phyloP scores from a whole-genome alignment of 2,329 filamentous ascomycete species.

The Septoria linicola region DNA sequence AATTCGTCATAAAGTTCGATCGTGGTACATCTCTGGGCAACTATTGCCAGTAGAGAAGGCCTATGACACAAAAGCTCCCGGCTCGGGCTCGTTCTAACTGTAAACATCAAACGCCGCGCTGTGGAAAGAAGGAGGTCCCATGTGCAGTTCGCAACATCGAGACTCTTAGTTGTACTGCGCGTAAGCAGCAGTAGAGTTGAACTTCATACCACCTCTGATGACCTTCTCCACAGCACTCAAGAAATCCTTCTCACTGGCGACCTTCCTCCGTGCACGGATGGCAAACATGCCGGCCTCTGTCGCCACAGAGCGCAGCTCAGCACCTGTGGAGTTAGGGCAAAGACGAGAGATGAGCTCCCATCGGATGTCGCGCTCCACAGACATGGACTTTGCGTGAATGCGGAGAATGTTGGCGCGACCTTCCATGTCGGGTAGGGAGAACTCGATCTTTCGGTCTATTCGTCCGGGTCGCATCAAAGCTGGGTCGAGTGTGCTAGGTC shows the following conservation, averaged over 20 bases:
- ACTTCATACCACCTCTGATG: conserved; percentile 98
- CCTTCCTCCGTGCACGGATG: conserved; percentile 90
- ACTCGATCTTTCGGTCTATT: conserved; percentile 99
- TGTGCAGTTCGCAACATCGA: not conserved
- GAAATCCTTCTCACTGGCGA: conserved; percentile 98
- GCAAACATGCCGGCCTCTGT: conserved; percentile 99
- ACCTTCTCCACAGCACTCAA: conserved; percentile 98
- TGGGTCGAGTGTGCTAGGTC: conserved; percentile 92
- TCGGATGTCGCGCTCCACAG: conserved; percentile 94
- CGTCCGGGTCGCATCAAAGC: conserved; percentile 94
- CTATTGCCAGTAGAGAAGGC: not conserved
- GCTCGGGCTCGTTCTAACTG: conserved; percentile 14
- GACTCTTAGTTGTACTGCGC: conserved; percentile 91
- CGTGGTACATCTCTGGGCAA: conserved; percentile 1
- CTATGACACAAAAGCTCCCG: conserved; percentile 21
- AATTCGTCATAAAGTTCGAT: conserved; percentile 1
- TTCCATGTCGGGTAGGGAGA: conserved; percentile 94
- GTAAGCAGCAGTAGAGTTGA: conserved; percentile 97
- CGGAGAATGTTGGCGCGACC: conserved; percentile 95
- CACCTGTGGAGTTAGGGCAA: conserved; percentile 95
- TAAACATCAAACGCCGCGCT: conserved; percentile 24
- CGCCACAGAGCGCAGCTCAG: conserved; percentile 91
- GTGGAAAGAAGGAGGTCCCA: conserved; percentile 13
- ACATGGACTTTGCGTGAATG: conserved; percentile 99
- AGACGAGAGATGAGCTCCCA: conserved; percentile 98